Conservation (phyloP, 495 filamentous ascomycete species). For the Sordaria brevicollis region DNA sequence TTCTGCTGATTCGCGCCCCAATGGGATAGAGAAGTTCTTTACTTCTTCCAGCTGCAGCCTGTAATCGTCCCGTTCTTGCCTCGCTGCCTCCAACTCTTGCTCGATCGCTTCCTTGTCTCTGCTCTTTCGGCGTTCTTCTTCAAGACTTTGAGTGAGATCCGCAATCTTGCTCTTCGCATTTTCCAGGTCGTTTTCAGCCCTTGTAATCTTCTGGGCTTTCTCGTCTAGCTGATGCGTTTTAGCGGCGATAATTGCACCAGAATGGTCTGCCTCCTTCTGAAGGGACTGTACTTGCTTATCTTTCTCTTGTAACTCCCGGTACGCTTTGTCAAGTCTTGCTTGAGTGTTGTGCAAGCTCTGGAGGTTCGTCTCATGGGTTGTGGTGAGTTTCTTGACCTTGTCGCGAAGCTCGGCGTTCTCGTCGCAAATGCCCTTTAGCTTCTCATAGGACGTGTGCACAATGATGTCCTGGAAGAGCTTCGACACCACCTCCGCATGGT, state of each 20-base stretch:
- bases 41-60: background rate
- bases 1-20: background rate
- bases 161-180: background rate
- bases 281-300: background rate
- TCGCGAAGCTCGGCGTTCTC: background rate
- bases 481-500: background rate
- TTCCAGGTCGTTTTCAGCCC: background rate
- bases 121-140: background rate
- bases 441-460: background rate
- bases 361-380: background rate
- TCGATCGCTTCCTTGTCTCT: background rate
- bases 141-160: background rate
- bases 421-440: background rate
- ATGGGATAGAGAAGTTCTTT: background rate
- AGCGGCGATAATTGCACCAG: background rate
- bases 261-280: background rate
- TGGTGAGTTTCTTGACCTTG: background rate
- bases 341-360: background rate
- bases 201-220: background rate
- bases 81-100: background rate
- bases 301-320: background rate
- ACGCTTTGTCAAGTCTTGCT: background rate
- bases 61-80: background rate
- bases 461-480: background rate
- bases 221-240: background rate